phyloP scores from a whole-genome alignment of 768 basidiomycete species.

The Boletales sp. region DNA sequence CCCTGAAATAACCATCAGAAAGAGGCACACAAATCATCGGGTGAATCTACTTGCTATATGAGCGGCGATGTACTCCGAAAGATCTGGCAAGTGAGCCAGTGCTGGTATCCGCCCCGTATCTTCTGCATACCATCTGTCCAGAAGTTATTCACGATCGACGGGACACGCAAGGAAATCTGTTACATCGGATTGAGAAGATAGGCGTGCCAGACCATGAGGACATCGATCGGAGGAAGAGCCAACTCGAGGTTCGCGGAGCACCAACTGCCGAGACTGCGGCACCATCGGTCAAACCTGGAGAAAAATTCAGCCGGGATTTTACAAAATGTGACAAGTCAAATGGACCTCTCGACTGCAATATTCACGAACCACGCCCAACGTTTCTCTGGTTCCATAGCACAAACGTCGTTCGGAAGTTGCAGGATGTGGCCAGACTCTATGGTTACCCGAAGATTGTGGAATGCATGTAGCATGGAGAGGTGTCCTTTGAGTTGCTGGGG shows the following conservation, averaged over 20 bases:
- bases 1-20: conserved; percentile 2
- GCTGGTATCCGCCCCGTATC: conserved; percentile 4
- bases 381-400: conserved; percentile 19
- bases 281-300: conserved; percentile 36
- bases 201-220: conserved; percentile 40
- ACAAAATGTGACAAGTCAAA: not conserved
- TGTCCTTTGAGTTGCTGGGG: conserved; percentile 30
- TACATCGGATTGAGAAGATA: conserved; percentile 39
- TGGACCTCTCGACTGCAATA: conserved; percentile 35
- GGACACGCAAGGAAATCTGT: not conserved
- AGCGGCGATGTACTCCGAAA: conserved; percentile 6
- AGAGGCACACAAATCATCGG: not conserved
- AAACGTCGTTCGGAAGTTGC: conserved; percentile 9
- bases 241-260: not conserved
- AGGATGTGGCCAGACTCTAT: conserved; percentile 17
- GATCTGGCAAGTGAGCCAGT: not conserved
- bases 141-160: not conserved
- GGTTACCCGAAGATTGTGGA: conserved; percentile 19
- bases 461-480: conserved; percentile 26
- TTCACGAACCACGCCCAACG: conserved; percentile 39
- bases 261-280: conserved; percentile 5
- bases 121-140: conserved; percentile 25
- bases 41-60: conserved; percentile 8
- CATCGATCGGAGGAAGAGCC: conserved; percentile 35
- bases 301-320: not conserved